phyloP scores from a whole-genome alignment of 2,329 filamentous ascomycete genomes.

The Dendrostoma leiphaemia region DNA sequence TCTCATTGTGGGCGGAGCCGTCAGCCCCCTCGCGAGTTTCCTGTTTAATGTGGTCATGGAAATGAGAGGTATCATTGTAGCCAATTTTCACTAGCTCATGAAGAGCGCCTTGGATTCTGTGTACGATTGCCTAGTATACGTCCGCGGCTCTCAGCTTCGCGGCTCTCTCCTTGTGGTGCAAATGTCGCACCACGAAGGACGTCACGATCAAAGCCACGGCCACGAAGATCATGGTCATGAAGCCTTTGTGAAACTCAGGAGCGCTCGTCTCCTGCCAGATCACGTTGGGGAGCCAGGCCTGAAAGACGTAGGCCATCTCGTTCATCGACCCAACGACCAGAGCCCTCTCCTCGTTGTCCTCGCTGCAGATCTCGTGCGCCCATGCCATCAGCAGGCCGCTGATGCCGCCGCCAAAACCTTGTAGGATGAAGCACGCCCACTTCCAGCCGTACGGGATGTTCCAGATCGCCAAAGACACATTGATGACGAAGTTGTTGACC shows the following conservation, averaged over 20 bases:
- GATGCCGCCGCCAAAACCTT: conserved; percentile 48
- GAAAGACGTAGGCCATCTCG: conserved; percentile 66
- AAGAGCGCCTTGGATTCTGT: too few species aligned
- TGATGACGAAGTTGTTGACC: conserved; percentile 38
- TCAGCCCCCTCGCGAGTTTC: too few species aligned
- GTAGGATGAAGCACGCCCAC: conserved; percentile 61
- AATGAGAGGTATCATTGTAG: not conserved
- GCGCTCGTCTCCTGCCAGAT: conserved; percentile 63
- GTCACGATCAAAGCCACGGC: not conserved
- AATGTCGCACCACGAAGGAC: not conserved
- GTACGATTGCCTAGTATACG: not conserved
- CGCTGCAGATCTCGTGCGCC: conserved; percentile 49
- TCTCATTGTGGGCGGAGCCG: too few species aligned
- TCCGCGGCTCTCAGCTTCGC: not conserved
- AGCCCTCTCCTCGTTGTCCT: conserved; percentile 62
- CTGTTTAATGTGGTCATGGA: not conserved
- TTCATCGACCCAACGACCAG: conserved; percentile 67
- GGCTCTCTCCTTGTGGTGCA: conserved; percentile 2
- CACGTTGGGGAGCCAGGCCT: conserved; percentile 66
- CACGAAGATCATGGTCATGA: conserved; percentile 11
- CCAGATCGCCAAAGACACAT: conserved; percentile 41
- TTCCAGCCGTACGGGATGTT: conserved; percentile 52
- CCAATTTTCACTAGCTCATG: too few species aligned
- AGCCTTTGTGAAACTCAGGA: conserved; percentile 37
- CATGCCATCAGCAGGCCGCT: conserved; percentile 46